Percentiles rank a stretch among this genome's conserved stretches.
These are phyloP conservation scores for Populus ilicifolia DNA, from an alignment of 345 rosid genomes.

Conservation along the genomic window DNA sequence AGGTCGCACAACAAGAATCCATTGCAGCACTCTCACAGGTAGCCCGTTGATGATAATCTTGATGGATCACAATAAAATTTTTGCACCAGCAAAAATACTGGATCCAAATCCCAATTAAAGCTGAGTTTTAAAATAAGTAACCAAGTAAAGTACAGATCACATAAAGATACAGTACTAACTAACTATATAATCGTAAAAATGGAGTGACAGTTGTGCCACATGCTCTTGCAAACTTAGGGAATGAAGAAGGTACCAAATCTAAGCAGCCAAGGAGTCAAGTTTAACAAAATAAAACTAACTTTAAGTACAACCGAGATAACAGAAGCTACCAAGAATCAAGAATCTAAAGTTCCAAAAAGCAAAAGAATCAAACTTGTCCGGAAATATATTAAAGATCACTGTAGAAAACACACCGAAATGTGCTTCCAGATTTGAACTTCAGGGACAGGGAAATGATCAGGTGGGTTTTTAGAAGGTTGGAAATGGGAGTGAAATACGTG, in stretches of 20 bases:
- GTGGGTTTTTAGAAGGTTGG: slow-evolving; percentile 3
- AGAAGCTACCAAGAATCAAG: slow-evolving; percentile 8
- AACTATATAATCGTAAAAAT: not conserved
- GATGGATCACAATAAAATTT: slow-evolving; percentile 8
- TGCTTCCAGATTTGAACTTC: not conserved
- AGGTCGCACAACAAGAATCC: slow-evolving; percentile 60
- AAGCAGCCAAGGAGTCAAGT: slow-evolving; percentile 30
- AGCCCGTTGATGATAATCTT: slow-evolving; percentile 11
- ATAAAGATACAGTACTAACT: slow-evolving; percentile 17
- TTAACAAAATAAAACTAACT: slow-evolving; percentile 10
- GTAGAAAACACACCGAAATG: slow-evolving; percentile 5
- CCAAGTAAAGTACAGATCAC: slow-evolving; percentile 51
- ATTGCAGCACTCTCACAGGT: slow-evolving; percentile 26
- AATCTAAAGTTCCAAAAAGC: slow-evolving; percentile 14
- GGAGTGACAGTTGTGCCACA: slow-evolving; percentile 29
- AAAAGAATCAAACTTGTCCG: slow-evolving; percentile 5
- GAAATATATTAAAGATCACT: not conserved
- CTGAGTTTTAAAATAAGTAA: slow-evolving; percentile 30
- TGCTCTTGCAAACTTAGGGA: slow-evolving; percentile 16
- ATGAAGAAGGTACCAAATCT: slow-evolving; percentile 24
- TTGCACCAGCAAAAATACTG: slow-evolving; percentile 5
- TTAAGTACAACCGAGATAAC: slow-evolving; percentile 22
- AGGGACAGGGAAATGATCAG: slow-evolving; percentile 5
- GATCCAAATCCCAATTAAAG: slow-evolving; percentile 17
- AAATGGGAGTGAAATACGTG: slow-evolving; percentile 34